phyloP scores from a whole-genome alignment of 129 eudicot genomes.

The Ambrosia trifida region DNA sequence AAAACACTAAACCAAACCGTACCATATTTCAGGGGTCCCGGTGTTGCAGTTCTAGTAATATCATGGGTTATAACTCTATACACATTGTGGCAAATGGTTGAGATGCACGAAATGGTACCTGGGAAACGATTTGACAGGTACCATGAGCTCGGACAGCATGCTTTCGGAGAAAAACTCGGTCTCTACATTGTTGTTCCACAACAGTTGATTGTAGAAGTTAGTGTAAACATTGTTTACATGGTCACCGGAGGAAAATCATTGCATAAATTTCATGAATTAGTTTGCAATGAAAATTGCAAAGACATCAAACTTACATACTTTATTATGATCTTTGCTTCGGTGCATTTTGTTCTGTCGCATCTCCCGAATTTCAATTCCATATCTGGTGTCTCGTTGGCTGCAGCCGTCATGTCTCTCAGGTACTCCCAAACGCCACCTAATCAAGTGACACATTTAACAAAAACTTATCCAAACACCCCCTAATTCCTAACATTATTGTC shows the following conservation, averaged over 20 bases:
- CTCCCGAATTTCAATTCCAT: constrained; percentile 73
- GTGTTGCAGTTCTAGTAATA: constrained; percentile 39
- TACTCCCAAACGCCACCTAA: constrained; percentile 1
- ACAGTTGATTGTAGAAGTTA: constrained; percentile 39
- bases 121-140: constrained; percentile 64
- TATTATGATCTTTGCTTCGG: constrained; percentile 64
- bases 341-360: constrained; percentile 60
- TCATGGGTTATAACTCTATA: constrained; percentile 70
- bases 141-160: constrained; percentile 44
- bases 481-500: background rate
- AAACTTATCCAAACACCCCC: background rate
- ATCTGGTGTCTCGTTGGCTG: constrained; percentile 58
- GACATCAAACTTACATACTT: constrained; percentile 45
- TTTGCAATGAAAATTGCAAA: constrained; percentile 33
- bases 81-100: constrained; percentile 38
- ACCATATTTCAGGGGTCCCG: constrained; percentile 53
- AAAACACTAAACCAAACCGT: background rate
- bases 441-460: too few species aligned
- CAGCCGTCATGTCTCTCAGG: constrained; percentile 33
- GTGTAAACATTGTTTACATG: constrained; percentile 53
- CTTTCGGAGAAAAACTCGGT: constrained; percentile 51
- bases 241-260: constrained; percentile 60
- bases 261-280: constrained; percentile 39
- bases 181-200: constrained; percentile 60
- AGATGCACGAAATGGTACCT: constrained; percentile 70